Base-by-base conservation (phyloP, 2,329 filamentous ascomycete species). In the Tolypocladium amazonense region DNA sequence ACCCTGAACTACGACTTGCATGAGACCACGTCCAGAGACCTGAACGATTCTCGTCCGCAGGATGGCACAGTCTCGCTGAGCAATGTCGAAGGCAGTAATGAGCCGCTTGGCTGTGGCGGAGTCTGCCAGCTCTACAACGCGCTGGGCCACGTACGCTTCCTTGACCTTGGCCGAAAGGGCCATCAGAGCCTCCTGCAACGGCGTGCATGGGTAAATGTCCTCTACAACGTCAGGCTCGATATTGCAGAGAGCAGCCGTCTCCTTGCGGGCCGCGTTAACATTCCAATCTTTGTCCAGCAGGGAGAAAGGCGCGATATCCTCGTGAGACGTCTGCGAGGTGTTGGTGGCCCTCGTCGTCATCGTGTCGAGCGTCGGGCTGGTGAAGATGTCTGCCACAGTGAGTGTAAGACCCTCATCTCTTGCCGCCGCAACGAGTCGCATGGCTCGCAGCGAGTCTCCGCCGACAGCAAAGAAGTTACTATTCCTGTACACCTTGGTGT, bases 131-230 rank as follows among this genome's bases (percentile, higher is more conserved):
- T 75, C 69, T 27, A 79, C 72, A 1, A 81, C 77, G 45, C 78
- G 72, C 62, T 79, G 79, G 2, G 79, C 79, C 3, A 84, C 75
- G 47, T 84, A 85, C 0, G 79, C 77, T 50, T 80, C 80, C 39
- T 74, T 73, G 30, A 78, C 72, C 65, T 80, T 81, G 60, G 76
- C 73, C 2, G 81, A 80, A 7, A 84, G 67, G 0, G 80, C 79
- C 72, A 84, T 78, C 2, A 84, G 73, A 1, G 77, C 79, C 65
- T 82, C 80, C 61, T 85, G 81, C 1, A 82, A 70, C 0, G 80
- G 76, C 0, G 80, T 81, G 68, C 79, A 82, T 1, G 81, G 81
- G 58, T 82, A 84, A 0, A 81, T 67, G 60, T 85, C 81, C 56
- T 81, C 77, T 5, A 82, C 39, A 20, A 37, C 56, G 1, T 67